Evolutionary conservation across 1,139 yeast genomes (phyloP).

Genomic region (Geotrichum europaeum): DNA sequence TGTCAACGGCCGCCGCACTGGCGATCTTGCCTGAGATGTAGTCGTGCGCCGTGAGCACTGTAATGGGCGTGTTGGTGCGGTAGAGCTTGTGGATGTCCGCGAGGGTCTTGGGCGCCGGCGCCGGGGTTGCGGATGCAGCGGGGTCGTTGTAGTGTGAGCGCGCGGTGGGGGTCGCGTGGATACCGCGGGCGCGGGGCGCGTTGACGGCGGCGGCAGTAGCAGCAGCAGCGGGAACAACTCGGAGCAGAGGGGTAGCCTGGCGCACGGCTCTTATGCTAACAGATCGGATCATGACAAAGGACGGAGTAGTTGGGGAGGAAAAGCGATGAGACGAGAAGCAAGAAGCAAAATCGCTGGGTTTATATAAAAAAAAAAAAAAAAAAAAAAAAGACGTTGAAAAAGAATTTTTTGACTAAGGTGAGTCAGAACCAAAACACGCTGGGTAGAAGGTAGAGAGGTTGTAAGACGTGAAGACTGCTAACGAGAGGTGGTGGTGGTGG

Average conservation of each 20-base stretch:
- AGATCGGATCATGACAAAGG: neutral
- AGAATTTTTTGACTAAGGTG: no score
- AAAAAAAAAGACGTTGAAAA: no score
- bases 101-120: slow-evolving; percentile 35
- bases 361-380: no score
- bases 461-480: no score
- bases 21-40: slow-evolving; percentile 70
- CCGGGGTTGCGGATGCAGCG: neutral
- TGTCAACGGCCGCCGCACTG: slow-evolving; percentile 62
- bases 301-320: no score
- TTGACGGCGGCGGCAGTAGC: neutral
- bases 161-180: neutral
- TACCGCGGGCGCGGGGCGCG: neutral
- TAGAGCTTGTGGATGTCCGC: slow-evolving; percentile 44
- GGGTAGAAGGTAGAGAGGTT: no score
- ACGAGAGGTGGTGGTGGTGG: no score
- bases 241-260: neutral
- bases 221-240: neutral
- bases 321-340: no score
- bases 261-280: neutral
- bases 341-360: no score
- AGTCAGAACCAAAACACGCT: no score
- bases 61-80: slow-evolving; percentile 46
- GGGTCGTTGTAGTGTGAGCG: slow-evolving; percentile 11
- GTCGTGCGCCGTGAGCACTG: slow-evolving; percentile 80